A percentile compares a stretch with the other conserved stretches of the same genome.
Evolutionary conservation across 148 eudicot species (phyloP).

Genomic region (Pouteria glomerata): DNA sequence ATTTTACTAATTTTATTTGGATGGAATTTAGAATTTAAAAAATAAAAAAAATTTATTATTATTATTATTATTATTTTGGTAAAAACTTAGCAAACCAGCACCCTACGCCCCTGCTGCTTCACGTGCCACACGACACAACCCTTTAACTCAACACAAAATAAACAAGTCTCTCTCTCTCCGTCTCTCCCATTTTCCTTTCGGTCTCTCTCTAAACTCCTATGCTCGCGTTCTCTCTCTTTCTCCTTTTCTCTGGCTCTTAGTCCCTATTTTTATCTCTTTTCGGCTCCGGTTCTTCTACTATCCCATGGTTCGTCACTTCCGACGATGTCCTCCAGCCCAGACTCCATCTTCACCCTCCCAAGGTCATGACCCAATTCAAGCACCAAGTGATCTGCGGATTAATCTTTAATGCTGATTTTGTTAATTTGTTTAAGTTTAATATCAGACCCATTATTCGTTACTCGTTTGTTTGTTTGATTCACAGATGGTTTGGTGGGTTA

Average conservation of each 20-base stretch:
- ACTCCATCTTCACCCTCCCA: constrained; percentile 18
- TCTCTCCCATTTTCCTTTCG: background rate
- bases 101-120: too few relatives aligned
- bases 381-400: background rate
- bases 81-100: too few relatives aligned
- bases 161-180: too few relatives aligned
- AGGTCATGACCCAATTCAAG: constrained; percentile 8
- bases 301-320: constrained; percentile 26
- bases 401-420: background rate
- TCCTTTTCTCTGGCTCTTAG: background rate
- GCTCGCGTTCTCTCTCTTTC: background rate
- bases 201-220: background rate
- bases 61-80: too few relatives aligned
- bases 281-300: background rate
- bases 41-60: too few relatives aligned
- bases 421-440: background rate
- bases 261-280: background rate
- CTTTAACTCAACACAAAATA: too few relatives aligned
- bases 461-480: background rate
- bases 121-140: too few relatives aligned
- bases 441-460: background rate
- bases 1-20: too few relatives aligned
- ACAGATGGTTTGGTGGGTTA: constrained; percentile 29
- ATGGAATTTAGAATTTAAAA: too few relatives aligned
- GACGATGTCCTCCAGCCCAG: constrained; percentile 28